Percentiles rank a stretch among this genome's conserved stretches.
Evolutionary conservation across 495 filamentous ascomycete genomes (phyloP).

Genomic region (Barbatosphaeria neglecta): DNA sequence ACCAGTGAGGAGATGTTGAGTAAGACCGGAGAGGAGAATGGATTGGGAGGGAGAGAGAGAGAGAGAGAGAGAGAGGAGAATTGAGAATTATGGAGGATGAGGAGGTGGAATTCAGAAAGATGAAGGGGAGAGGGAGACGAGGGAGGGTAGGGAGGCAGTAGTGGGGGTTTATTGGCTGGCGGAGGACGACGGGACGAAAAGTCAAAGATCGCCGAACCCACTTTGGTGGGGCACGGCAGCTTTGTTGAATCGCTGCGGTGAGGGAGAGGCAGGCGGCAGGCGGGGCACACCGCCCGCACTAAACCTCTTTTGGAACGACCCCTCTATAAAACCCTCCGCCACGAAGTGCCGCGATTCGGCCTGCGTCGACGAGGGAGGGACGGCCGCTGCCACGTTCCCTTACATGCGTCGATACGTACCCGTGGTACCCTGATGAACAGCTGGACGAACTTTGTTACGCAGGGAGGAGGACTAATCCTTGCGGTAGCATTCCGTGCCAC

Average conservation of each 20-base stretch:
- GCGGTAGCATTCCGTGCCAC: no score
- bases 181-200: constrained; percentile 7
- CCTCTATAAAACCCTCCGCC: neutral
- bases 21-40: constrained; percentile 3
- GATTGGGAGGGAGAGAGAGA: neutral
- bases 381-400: no score
- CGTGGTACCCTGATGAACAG: no score
- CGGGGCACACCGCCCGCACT: neutral
- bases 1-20: constrained; percentile 4
- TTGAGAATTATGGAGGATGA: neutral
- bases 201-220: neutral
- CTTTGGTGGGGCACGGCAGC: neutral
- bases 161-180: no score
- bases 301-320: neutral
- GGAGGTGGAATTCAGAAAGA: constrained; percentile 1
- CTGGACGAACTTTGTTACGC: no score
- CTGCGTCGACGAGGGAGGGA: no score
- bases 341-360: neutral
- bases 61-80: neutral
- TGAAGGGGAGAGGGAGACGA: neutral
- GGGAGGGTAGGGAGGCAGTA: constrained; percentile 7
- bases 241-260: neutral
- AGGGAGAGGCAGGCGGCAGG: neutral
- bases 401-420: no score
- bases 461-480: no score